These are phyloP conservation scores for Epipyxis sp. DNA, from an alignment of 108 stramenopile species.

Conservation along the genomic window DNA sequence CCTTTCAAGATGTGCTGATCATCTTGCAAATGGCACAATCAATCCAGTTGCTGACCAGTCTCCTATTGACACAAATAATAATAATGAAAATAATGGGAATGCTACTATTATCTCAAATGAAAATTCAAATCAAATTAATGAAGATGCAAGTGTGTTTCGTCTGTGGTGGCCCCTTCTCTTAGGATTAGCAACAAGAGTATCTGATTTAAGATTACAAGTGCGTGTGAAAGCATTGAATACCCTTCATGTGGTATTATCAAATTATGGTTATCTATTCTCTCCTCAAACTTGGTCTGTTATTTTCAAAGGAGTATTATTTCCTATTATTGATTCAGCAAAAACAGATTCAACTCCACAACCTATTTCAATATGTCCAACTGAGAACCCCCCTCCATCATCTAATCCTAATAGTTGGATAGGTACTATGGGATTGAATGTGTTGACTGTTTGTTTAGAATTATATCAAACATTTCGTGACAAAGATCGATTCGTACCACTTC, in stretches of 20 bases:
- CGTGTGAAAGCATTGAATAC: conserved; percentile 41
- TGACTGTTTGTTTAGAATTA: conserved; percentile 38
- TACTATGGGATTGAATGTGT: conserved; percentile 39
- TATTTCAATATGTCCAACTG: conserved; percentile 41
- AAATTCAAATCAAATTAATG: not conserved
- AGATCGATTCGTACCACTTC: not conserved
- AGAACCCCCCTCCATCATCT: not conserved
- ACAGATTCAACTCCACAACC: conserved; percentile 43
- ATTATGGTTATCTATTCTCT: conserved; percentile 43
- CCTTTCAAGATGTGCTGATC: conserved; percentile 44
- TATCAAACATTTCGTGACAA: not conserved
- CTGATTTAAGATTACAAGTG: conserved; percentile 67
- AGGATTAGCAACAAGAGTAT: conserved; percentile 76
- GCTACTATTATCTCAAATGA: not conserved
- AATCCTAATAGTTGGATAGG: conserved; percentile 40
- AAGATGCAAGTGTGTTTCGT: conserved; percentile 18
- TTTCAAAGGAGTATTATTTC: conserved; percentile 55
- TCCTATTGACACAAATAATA: not conserved
- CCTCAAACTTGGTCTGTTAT: conserved; percentile 53
- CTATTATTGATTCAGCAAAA: conserved; percentile 51
- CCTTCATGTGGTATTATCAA: conserved; percentile 39
- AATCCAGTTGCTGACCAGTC: not conserved
- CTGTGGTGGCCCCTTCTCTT: conserved; percentile 95
- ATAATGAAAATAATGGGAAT: no score
- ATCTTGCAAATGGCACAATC: conserved; percentile 59